Evolutionary conservation across 2,329 filamentous ascomycete species (phyloP), one percentile per base, ranked within the genome.

Genomic region (Sporothrix dimorphospora): DNA sequence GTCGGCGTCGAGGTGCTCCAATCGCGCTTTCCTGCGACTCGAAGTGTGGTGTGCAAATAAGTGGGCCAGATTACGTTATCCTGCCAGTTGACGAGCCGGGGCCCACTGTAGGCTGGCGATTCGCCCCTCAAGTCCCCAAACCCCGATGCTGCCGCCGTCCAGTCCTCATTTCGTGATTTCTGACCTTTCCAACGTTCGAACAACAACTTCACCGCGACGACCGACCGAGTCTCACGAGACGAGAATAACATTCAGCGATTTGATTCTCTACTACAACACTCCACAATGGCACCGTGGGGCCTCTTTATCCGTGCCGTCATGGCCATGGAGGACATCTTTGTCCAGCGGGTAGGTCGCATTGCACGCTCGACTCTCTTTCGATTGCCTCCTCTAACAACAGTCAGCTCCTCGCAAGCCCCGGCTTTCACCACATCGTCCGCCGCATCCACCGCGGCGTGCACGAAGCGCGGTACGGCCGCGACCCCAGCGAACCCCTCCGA

Each of bases 351-450:
- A 57, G 68, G 40, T n/a, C 30, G 30, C 30, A 34, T 6, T 6
- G 6, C 3, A 34, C 30, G 3, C 30, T 34, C 30, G 6, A 34
- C 30, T 3, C 6, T 34, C 30, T 34, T 66, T 42, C n/a, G 5
- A 49, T 38, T 7, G 61, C 19, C 21, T 21, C 7, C 6, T 4
- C 45, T 63, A 7, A 55, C n/a, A 12, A 12, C 8, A 2, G 4
- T 9, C 73, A 86, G 84, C 84, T 88, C 71, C 83, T 88, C 19
- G 81, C 82, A 30, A 85, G 82, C 19, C 86, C 85, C 1, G 79
- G 80, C 9, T 88, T 88, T 76, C 86, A 88, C 74, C 83, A 82
- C 73, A 82, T 82, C 3, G 86, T 88, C 51, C 84, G 84, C 8
- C 81, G 83, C n/a, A 85, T 88, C 45, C 86, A 88, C 72, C 82